These are phyloP conservation scores for Prunus mongolica DNA, from an alignment of 306 rosid species.

Conservation along the genomic window DNA sequence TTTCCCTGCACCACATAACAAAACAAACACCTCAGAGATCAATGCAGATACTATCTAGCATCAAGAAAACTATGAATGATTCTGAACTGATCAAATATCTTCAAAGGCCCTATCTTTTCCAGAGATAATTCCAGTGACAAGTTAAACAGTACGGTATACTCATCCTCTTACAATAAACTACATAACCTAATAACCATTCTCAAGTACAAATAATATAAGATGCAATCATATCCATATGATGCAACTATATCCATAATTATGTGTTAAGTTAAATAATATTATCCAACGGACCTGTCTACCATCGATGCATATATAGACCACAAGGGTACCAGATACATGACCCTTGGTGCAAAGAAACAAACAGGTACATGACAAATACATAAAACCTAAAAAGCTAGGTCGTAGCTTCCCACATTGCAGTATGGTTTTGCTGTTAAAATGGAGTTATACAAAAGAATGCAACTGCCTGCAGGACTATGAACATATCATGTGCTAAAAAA, in stretches of 20 bases:
- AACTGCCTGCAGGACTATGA: not conserved
- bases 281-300: not conserved
- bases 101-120: not conserved
- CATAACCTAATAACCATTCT: not conserved
- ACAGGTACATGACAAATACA: not conserved
- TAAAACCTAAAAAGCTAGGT: not conserved
- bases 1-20: constrained; percentile 34
- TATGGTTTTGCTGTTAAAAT: not conserved
- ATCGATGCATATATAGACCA: not conserved
- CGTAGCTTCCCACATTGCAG: not conserved
- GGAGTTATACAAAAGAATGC: not conserved
- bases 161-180: not conserved
- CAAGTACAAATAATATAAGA: not conserved
- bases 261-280: not conserved
- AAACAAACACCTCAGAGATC: constrained; percentile 1
- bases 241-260: not conserved
- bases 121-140: not conserved
- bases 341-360: not conserved
- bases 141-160: not conserved
- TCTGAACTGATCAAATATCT: not conserved
- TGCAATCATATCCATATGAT: too few relatives aligned
- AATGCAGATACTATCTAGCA: not conserved
- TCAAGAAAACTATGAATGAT: not conserved
- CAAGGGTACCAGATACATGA: not conserved
- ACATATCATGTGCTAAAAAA: constrained; percentile 6